Evolutionary conservation across 768 basidiomycete species (phyloP), one percentile per base, ranked within the genome.

Genomic region (Xerocomellus intermedius): DNA sequence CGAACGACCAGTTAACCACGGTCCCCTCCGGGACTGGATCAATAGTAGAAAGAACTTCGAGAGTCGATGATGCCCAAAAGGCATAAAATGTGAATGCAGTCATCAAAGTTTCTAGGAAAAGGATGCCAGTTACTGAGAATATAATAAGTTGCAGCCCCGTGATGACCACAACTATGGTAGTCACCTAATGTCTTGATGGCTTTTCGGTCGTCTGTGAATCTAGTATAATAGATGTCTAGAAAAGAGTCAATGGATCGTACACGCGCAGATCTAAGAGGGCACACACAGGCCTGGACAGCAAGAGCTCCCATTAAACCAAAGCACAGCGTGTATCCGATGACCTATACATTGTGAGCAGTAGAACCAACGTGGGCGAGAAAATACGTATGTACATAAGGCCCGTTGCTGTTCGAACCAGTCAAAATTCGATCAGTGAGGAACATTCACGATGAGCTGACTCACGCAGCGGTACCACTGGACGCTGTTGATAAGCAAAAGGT

Each of bases 161-260:
- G 21, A 24, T 4, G 16, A 19, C 10, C 28, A 33, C 30, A 42
- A 48, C 42, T 14, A 59, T 10, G 19, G 26, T 30, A 26, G 6
- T 49, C 37, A 50, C 49, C 49, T 24, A 50, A n/a, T 12, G 16
- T 8, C 47, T 66, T 65, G 19, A 60, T 55, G 19, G 42, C 22
- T 47, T 6, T 57, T 13, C 21, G 30, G 24, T 66, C 64, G 21
- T 60, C 58, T 17, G 48, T n/a, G 21, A 66, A 65, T 52, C 52
- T 52, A 8, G 45, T 52, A 44, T 48, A 65, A 39, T 66, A 65
- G 35, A 65, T 39, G 33, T 57, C 64, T 66, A n/a, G 12, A 26
- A 17, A 14, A 32, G 26, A n/a, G 17, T 42, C 17, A 30, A 26
- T 36, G 13, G 24, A 24, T 26, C 8, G 21, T 9, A 2, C n/a